These are phyloP conservation scores for Lentinus polychrous DNA, from an alignment of 1,284 basidiomycete species.

Conservation along the genomic window DNA sequence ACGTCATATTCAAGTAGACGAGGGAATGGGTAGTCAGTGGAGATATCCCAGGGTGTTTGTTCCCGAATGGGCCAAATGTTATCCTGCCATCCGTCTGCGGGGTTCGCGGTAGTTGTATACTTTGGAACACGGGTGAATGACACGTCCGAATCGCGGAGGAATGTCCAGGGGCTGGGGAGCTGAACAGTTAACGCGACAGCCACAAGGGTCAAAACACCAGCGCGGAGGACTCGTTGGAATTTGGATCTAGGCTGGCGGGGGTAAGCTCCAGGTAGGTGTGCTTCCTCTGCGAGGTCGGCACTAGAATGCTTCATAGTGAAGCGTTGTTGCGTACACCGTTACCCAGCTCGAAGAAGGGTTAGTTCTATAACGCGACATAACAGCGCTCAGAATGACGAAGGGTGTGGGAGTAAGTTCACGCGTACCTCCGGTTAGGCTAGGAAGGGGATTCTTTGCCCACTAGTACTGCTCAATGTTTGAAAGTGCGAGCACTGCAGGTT, in stretches of 20 bases:
- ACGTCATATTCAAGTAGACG: conserved; percentile 61
- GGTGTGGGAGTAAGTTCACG: too few relatives aligned
- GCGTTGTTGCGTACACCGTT: too few relatives aligned
- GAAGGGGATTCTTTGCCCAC: too few relatives aligned
- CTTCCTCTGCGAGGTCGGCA: too few relatives aligned
- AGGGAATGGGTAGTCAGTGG: conserved; percentile 66
- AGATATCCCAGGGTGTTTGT: conserved; percentile 68
- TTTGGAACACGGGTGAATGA: not conserved
- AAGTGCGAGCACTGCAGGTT: too few relatives aligned
- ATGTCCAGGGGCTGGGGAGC: conserved; percentile 10
- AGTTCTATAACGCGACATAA: too few relatives aligned
- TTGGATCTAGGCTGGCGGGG: not conserved
- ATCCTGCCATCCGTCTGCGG: conserved; percentile 46
- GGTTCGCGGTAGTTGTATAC: conserved; percentile 7
- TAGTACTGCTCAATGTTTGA: too few relatives aligned
- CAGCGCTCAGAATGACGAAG: too few relatives aligned
- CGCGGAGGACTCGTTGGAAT: conserved; percentile 8
- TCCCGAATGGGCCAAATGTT: conserved; percentile 58
- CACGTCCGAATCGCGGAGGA: not conserved
- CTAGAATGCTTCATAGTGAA: too few relatives aligned
- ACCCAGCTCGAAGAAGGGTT: too few relatives aligned
- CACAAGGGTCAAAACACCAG: conserved; percentile 12
- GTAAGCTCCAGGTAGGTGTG: too few relatives aligned
- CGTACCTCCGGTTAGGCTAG: too few relatives aligned
- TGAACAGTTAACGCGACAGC: conserved; percentile 15